Conservation (phyloP, 495 filamentous ascomycete species). For the Aspergillus sclerotioniger region DNA sequence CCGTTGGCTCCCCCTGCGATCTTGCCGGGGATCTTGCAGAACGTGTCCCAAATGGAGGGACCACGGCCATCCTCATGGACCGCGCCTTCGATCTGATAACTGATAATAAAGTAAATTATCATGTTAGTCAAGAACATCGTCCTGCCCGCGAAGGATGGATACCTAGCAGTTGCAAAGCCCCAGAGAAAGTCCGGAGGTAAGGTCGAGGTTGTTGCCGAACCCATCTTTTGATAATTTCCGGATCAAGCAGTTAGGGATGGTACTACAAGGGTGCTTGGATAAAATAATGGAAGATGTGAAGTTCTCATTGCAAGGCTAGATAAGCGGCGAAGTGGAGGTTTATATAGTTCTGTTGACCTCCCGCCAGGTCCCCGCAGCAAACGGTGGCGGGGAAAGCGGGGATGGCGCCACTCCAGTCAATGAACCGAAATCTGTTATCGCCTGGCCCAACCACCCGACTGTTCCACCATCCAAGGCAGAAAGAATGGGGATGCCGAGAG, state of each 20-base stretch:
- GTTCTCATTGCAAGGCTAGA: background rate
- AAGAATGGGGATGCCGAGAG: constrained; percentile 25
- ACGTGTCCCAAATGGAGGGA: constrained; percentile 76
- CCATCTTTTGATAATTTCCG: constrained; percentile 23
- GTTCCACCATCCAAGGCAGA: constrained; percentile 13
- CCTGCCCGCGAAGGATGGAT: constrained; percentile 22
- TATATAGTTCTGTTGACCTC: constrained; percentile 1
- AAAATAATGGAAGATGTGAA: background rate
- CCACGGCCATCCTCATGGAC: constrained; percentile 65
- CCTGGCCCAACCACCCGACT: too few relatives aligned
- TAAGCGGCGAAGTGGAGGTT: background rate
- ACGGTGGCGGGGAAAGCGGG: constrained; percentile 10
- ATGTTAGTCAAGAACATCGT: background rate
- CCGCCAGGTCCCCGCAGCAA: background rate
- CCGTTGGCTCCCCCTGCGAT: constrained; percentile 69
- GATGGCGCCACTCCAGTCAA: background rate
- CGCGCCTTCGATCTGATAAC: constrained; percentile 77
- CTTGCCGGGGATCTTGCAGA: constrained; percentile 70
- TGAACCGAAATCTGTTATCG: background rate
- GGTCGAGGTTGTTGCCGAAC: constrained; percentile 32
- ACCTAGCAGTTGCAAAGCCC: constrained; percentile 81
- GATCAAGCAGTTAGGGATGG: background rate
- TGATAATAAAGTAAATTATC: constrained; percentile 28
- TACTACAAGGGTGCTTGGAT: background rate
- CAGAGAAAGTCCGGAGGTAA: constrained; percentile 75